Percentiles rank a stretch among this genome's conserved stretches.
Evolutionary conservation across 495 filamentous ascomycete species (phyloP).

Genomic region (Aspergillus steynii): DNA sequence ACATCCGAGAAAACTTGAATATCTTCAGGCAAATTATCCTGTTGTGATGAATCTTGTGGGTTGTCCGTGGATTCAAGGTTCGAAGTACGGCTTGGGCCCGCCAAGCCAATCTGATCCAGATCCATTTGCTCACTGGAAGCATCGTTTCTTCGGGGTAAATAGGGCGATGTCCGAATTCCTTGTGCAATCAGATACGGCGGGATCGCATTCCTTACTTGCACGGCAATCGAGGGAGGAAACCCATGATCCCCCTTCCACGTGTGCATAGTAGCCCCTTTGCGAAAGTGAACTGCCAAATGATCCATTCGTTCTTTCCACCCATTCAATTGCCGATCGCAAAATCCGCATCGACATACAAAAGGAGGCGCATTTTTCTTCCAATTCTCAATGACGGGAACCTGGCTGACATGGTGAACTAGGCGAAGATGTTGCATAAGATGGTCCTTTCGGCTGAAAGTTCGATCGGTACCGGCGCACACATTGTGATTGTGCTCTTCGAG

Average conservation of each 20-base stretch:
- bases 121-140: too few relatives aligned
- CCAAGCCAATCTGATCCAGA: too few relatives aligned
- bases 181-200: constrained; percentile 47
- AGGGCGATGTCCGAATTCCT: too few relatives aligned
- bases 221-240: constrained; percentile 59
- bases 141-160: too few relatives aligned
- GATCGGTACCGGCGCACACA: constrained; percentile 62
- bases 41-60: too few relatives aligned
- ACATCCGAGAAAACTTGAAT: too few relatives aligned
- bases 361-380: constrained; percentile 64
- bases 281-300: constrained; percentile 66
- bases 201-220: constrained; percentile 62
- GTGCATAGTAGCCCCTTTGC: constrained; percentile 61
- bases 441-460: constrained; percentile 78
- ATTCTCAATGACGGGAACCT: constrained; percentile 59
- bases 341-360: constrained; percentile 65
- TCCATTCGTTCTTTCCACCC: constrained; percentile 62
- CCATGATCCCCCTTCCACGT: constrained; percentile 72
- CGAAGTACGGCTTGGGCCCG: too few relatives aligned
- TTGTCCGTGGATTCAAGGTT: too few relatives aligned
- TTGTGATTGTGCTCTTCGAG: constrained; percentile 54
- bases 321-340: constrained; percentile 58
- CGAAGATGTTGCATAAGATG: constrained; percentile 77
- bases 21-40: too few relatives aligned
- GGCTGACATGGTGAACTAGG: constrained; percentile 65